Percentiles rank a stretch among this genome's conserved stretches.
Conservation (phyloP, 208 protist species). For the Herpetomonas samuelpessoai region DNA sequence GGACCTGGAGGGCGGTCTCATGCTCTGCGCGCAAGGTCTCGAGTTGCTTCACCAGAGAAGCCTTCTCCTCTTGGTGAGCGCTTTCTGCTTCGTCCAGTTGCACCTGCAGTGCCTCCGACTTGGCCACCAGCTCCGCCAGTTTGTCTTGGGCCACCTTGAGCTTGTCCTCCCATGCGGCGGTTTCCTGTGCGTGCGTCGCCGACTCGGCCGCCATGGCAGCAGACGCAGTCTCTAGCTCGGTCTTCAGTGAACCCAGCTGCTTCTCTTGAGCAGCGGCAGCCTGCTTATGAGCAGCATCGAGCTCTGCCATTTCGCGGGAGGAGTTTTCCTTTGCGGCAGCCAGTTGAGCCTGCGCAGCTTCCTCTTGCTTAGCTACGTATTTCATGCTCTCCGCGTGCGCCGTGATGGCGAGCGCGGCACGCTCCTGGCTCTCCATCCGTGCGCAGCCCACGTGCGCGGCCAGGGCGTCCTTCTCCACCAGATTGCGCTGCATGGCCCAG, state of each 20-base stretch:
- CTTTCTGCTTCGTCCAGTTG: neutral
- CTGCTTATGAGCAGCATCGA: no score
- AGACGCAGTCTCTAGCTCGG: neutral
- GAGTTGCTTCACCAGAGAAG: no score
- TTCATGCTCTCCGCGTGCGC: neutral
- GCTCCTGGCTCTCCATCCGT: neutral
- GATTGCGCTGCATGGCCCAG: no score
- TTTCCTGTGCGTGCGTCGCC: constrained; percentile 1
- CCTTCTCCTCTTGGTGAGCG: neutral
- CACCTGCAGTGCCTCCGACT: constrained; percentile 1
- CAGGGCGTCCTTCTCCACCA: neutral
- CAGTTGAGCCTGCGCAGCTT: no score
- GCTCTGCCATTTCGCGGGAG: no score
- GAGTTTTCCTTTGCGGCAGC: no score
- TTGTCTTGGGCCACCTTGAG: no score
- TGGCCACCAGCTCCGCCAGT: no score
- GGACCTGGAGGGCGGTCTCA: no score
- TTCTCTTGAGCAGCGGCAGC: neutral
- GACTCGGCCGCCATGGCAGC: neutral
- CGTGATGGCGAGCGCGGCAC: neutral
- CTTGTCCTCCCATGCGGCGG: no score
- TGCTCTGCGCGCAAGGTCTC: no score
- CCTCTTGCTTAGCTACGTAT: no score
- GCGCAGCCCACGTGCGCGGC: neutral
- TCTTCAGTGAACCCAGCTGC: neutral